Conservation (phyloP, 2,329 filamentous ascomycete genomes). For the Saccharata proteae region DNA sequence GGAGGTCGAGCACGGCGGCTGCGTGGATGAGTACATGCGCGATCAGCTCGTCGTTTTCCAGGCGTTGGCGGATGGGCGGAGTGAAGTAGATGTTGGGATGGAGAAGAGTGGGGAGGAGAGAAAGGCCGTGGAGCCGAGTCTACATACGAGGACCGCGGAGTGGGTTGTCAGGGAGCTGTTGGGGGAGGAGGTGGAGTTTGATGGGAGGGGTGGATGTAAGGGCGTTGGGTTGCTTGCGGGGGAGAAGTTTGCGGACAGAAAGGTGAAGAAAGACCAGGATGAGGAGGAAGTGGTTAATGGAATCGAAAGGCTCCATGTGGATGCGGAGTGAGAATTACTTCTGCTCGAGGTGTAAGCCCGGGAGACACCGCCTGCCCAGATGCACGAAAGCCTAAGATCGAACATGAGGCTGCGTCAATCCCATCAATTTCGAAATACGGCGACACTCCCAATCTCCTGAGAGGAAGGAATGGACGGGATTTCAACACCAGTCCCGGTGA, state of each 20-base stretch:
- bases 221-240: constrained; percentile 22
- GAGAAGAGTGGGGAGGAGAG: constrained; percentile 13
- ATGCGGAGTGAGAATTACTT: no score
- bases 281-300: not conserved
- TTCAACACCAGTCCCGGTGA: no score
- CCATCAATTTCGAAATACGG: no score
- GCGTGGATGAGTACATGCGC: constrained; percentile 42
- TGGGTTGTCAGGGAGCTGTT: constrained; percentile 31
- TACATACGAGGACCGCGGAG: constrained; percentile 35
- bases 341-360: no score
- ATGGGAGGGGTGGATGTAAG: constrained; percentile 23
- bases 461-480: no score
- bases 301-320: not conserved
- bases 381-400: no score
- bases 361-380: no score
- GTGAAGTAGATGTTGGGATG: constrained; percentile 20
- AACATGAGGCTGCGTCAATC: no score
- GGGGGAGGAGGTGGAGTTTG: constrained; percentile 25
- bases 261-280: not conserved
- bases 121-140: constrained; percentile 22
- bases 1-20: constrained; percentile 36
- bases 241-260: constrained; percentile 8
- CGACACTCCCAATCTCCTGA: no score
- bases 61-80: constrained; percentile 36
- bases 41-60: constrained; percentile 51